Evolutionary conservation across 2,329 filamentous ascomycete genomes (phyloP).

Genomic region (Chalaropsis thielavioides): DNA sequence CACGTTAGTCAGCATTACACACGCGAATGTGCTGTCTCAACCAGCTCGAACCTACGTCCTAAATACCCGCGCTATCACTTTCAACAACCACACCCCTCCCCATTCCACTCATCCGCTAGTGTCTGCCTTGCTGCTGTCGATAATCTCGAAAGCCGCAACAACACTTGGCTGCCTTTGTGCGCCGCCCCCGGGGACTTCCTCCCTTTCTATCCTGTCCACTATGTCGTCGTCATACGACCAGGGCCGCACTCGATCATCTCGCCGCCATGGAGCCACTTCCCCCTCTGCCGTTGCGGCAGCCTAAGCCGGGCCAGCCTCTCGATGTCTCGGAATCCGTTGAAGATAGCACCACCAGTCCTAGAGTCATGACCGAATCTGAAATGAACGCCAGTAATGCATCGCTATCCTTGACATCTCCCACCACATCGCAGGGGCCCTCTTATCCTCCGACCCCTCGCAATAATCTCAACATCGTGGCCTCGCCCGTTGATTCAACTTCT

Average conservation of each 20-base stretch:
- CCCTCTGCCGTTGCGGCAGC: slow-evolving; percentile 17
- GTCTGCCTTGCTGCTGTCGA: slow-evolving; percentile 2
- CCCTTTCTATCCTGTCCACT: slow-evolving; percentile 14
- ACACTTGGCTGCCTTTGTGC: slow-evolving; percentile 14
- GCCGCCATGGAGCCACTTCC: slow-evolving; percentile 17
- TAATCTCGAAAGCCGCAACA: slow-evolving; percentile 6
- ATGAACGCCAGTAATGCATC: slow-evolving; percentile 1
- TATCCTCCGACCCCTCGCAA: slow-evolving; percentile 13
- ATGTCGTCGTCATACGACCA: slow-evolving; percentile 18
- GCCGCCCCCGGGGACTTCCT: slow-evolving; percentile 10
- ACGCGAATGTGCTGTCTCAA: background rate
- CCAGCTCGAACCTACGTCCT: background rate
- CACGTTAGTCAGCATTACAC: background rate
- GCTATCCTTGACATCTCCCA: slow-evolving; percentile 8
- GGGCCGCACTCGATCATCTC: slow-evolving; percentile 17
- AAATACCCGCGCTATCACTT: background rate
- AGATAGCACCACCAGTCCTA: background rate
- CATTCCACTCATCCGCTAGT: background rate
- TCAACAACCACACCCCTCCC: background rate
- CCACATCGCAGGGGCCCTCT: slow-evolving; percentile 11
- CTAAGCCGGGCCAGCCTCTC: slow-evolving; percentile 18
- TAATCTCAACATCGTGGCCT: slow-evolving; percentile 25
- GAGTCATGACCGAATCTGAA: background rate
- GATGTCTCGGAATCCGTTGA: slow-evolving; percentile 7
- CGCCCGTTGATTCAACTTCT: slow-evolving; percentile 42